A percentile compares a stretch with the other conserved stretches of the same genome.
phyloP scores from a whole-genome alignment of 2,329 filamentous ascomycete species.

The Eutypa lata region DNA sequence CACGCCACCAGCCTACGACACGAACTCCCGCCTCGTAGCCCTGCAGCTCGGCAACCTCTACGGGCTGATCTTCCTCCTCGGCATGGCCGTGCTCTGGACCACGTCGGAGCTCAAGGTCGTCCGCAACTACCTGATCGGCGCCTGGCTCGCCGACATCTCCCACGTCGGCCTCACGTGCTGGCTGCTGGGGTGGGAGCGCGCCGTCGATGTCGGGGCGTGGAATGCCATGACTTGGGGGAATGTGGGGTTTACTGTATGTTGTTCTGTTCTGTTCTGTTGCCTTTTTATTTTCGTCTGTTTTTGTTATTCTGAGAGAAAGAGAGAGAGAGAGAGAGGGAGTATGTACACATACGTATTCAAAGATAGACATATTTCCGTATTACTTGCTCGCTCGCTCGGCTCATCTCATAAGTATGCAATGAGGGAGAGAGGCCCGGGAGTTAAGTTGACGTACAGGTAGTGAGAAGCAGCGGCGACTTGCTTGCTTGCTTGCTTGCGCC shows the following conservation, averaged over 20 bases:
- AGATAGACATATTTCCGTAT: too few species aligned
- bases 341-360: too few species aligned
- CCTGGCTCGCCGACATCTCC: conserved; percentile 64
- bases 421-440: too few species aligned
- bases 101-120: conserved; percentile 65
- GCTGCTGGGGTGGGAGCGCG: conserved; percentile 53
- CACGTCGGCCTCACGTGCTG: conserved; percentile 62
- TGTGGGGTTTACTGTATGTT: conserved; percentile 59
- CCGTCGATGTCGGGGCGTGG: conserved; percentile 56
- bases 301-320: not conserved
- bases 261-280: not conserved
- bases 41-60: conserved; percentile 70
- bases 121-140: conserved; percentile 62
- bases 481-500: not conserved
- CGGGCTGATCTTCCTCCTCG: conserved; percentile 62
- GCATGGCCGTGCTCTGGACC: conserved; percentile 60
- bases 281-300: not conserved
- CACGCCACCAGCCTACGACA: conserved; percentile 27
- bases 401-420: too few species aligned
- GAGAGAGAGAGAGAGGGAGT: too few species aligned
- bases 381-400: too few species aligned
- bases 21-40: conserved; percentile 54
- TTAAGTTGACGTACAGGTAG: too few species aligned
- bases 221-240: conserved; percentile 74
- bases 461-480: too few species aligned